phyloP scores from a whole-genome alignment of 2,329 filamentous ascomycete genomes.

The Huntiella savannae region DNA sequence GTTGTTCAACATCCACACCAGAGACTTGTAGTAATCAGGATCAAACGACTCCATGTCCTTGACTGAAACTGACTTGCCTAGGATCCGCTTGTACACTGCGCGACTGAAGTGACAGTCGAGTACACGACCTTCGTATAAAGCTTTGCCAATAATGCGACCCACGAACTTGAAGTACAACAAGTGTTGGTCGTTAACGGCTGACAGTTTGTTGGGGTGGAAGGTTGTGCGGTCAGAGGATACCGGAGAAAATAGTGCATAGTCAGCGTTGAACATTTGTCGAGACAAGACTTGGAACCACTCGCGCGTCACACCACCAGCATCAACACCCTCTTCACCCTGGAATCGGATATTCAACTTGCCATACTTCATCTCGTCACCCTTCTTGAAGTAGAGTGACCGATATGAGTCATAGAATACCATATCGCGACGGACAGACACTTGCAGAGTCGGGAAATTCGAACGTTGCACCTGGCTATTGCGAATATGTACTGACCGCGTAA shows the following conservation, averaged over 20 bases:
- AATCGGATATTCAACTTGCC: slow-evolving; percentile 96
- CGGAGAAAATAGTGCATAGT: slow-evolving; percentile 89
- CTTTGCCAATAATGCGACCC: slow-evolving; percentile 93
- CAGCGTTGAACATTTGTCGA: slow-evolving; percentile 96
- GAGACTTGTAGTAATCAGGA: slow-evolving; percentile 95
- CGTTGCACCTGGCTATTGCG: slow-evolving; percentile 45
- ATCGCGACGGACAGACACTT: slow-evolving; percentile 77
- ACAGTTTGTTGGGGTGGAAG: slow-evolving; percentile 93
- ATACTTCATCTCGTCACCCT: slow-evolving; percentile 93
- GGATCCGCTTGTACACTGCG: slow-evolving; percentile 93
- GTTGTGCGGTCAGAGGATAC: slow-evolving; percentile 95
- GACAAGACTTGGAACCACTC: slow-evolving; percentile 99
- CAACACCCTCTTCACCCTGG: slow-evolving; percentile 91
- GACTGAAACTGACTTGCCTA: slow-evolving; percentile 85
- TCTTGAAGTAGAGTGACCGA: slow-evolving; percentile 95
- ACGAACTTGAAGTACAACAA: slow-evolving; percentile 99
- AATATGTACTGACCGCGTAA: slow-evolving; percentile 75
- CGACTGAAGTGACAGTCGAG: slow-evolving; percentile 98
- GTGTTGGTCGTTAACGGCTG: slow-evolving; percentile 87
- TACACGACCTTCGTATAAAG: slow-evolving; percentile 84
- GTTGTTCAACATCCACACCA: slow-evolving; percentile 96
- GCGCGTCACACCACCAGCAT: slow-evolving; percentile 89
- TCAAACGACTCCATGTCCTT: slow-evolving; percentile 99
- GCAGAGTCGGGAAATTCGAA: slow-evolving; percentile 51
- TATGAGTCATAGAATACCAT: slow-evolving; percentile 97